Evolutionary conservation across 148 eudicot species (phyloP).

Genomic region (Rhododendron griersonianum): DNA sequence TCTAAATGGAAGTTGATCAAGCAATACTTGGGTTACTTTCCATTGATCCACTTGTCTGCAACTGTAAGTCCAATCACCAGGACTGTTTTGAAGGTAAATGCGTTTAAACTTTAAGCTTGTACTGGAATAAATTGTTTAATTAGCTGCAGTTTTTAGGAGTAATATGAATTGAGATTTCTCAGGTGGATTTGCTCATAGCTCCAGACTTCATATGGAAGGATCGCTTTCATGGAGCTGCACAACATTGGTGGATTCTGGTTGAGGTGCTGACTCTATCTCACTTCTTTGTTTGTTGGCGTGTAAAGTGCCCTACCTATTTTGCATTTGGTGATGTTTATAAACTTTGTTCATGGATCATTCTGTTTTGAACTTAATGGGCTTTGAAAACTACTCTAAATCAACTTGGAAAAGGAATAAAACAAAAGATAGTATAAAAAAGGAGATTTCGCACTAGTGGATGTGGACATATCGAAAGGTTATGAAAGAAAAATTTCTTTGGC

Average conservation of each 20-base stretch:
- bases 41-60: constrained; percentile 80
- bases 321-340: neutral
- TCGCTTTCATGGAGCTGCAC: constrained; percentile 89
- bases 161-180: constrained; percentile 7
- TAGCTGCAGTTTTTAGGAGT: neutral
- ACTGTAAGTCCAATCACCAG: constrained; percentile 98
- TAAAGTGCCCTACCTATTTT: neutral
- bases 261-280: constrained; percentile 47
- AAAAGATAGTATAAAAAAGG: neutral
- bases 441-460: neutral
- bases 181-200: constrained; percentile 84
- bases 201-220: constrained; percentile 98
- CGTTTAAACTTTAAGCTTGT: neutral
- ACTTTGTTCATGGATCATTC: neutral
- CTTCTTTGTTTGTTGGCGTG: neutral
- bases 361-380: neutral
- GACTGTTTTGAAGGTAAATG: constrained; percentile 89
- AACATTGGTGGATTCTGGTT: constrained; percentile 97
- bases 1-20: constrained; percentile 60
- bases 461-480: neutral
- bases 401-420: neutral
- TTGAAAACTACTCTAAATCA: neutral
- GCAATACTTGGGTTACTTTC: constrained; percentile 77
- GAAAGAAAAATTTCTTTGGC: neutral
- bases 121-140: neutral